Evolutionary conservation across 1,284 basidiomycete species (phyloP), one percentile per base, ranked within the genome.

Genomic region (Malassezia restricta): DNA sequence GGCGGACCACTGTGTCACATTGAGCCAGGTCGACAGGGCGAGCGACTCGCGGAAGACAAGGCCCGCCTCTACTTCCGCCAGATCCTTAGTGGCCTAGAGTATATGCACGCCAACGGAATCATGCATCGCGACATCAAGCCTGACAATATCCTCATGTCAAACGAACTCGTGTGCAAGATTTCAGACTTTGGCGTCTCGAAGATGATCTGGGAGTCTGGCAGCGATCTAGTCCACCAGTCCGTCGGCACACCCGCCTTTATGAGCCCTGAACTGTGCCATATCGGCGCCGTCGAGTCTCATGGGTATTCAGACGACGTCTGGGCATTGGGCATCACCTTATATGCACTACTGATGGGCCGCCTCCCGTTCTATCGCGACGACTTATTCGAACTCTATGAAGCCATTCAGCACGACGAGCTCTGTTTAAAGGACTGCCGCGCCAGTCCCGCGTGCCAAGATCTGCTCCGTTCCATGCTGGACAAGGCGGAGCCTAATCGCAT

Each of bases 101-200:
- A 80, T 58, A 66, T 81, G 8, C 79, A 81, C 63, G 71, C 74
- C 35, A 79, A 79, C 65, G 76, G 76, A 29, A 76, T 81, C 30
- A 75, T 77, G 5, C 78, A 78, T 61, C 72, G 76, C 11, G 77
- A 78, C 57, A 76, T 78, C 71, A 78, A 79, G 62, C 78, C 78
- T 0, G 78, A 78, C 61, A 79, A 81, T 64, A 75, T 79, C 30
- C 71, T 81, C 24, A 71, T 80, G 12, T 75, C 74, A 9, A 69
- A 71, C n/a, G 75, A 78, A 54, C 63, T 70, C n/a, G 66, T 69
- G 8, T 78, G 78, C 70, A 80, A 80, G 64, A 73, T 81, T 43
- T 79, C 76, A 59, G 78, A 80, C 58, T 81, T 81, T 65, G 79
- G 79, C 29, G 78, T 80, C 0, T 78, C 77, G 1, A 78, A 80